Conservation (phyloP, 176 grass and related monocot genomes). For the Puccinellia tenuiflora region DNA sequence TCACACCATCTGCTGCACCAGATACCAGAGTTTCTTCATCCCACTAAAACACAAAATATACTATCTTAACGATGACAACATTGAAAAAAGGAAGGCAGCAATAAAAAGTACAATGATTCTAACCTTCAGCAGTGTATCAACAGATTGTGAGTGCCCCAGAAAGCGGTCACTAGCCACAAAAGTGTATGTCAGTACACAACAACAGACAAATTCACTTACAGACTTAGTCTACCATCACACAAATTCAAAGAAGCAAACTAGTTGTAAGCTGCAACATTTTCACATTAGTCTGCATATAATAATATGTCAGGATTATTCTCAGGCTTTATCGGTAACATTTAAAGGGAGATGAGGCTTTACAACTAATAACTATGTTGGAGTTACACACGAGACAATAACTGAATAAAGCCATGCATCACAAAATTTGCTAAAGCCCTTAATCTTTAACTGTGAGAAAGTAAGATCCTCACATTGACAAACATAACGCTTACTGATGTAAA, state of each 20-base stretch:
- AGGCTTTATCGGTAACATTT: background rate
- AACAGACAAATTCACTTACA: background rate
- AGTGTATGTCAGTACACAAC: slow-evolving; percentile 11
- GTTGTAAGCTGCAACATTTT: background rate
- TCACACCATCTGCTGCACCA: slow-evolving; percentile 77
- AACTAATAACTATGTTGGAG: background rate
- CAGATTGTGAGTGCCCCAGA: slow-evolving; percentile 75
- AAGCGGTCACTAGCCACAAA: slow-evolving; percentile 77
- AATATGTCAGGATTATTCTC: background rate
- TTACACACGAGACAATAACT: background rate
- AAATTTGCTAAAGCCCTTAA: background rate
- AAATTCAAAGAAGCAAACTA: slow-evolving; percentile 4
- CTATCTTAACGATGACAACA: background rate
- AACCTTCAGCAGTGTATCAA: slow-evolving; percentile 94
- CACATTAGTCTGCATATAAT: background rate
- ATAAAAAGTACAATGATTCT: background rate
- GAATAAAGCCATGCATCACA: background rate
- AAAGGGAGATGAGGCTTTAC: background rate
- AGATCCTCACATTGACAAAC: background rate
- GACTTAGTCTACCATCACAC: background rate
- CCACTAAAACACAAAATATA: slow-evolving; percentile 48
- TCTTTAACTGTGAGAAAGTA: background rate
- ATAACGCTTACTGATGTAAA: background rate
- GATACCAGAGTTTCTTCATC: slow-evolving; percentile 95
- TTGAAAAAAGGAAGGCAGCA: background rate